phyloP scores from a whole-genome alignment of 2,329 filamentous ascomycete species.

The Cladorrhinum sp. region DNA sequence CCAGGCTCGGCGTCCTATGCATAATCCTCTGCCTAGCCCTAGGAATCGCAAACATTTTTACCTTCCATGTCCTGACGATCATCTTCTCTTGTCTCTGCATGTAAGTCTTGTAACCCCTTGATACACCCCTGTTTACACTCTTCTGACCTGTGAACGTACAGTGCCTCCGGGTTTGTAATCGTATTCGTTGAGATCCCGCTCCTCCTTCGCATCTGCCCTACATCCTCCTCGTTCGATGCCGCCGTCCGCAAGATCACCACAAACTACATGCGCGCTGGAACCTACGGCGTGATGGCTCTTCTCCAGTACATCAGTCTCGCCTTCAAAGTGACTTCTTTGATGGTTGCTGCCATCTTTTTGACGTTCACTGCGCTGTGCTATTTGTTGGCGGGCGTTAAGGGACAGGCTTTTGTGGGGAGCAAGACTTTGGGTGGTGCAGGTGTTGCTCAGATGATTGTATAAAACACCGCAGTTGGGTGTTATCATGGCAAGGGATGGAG shows the following conservation, averaged over 20 bases:
- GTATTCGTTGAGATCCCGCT: slow-evolving; percentile 89
- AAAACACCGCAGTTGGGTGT: too few relatives aligned
- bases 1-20: slow-evolving; percentile 66
- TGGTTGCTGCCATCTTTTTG: slow-evolving; percentile 82
- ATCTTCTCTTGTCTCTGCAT: slow-evolving; percentile 53
- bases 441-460: slow-evolving; percentile 97
- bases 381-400: slow-evolving; percentile 71
- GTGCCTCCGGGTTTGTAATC: slow-evolving; percentile 68
- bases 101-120: slow-evolving; percentile 39
- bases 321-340: slow-evolving; percentile 63
- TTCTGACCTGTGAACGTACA: slow-evolving; percentile 34
- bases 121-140: neutral
- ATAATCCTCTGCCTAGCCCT: slow-evolving; percentile 70
- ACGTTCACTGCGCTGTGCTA: slow-evolving; percentile 79
- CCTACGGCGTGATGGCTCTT: slow-evolving; percentile 77
- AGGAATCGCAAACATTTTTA: slow-evolving; percentile 66
- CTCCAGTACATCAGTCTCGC: slow-evolving; percentile 83
- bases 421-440: slow-evolving; percentile 94
- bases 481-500: neutral
- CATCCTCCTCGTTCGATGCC: slow-evolving; percentile 80
- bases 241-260: slow-evolving; percentile 91
- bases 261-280: slow-evolving; percentile 91
- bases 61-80: slow-evolving; percentile 46
- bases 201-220: slow-evolving; percentile 95
- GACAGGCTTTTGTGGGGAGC: slow-evolving; percentile 83